These are phyloP conservation scores for Fagus crenata DNA, from an alignment of 306 rosid species.

Conservation along the genomic window DNA sequence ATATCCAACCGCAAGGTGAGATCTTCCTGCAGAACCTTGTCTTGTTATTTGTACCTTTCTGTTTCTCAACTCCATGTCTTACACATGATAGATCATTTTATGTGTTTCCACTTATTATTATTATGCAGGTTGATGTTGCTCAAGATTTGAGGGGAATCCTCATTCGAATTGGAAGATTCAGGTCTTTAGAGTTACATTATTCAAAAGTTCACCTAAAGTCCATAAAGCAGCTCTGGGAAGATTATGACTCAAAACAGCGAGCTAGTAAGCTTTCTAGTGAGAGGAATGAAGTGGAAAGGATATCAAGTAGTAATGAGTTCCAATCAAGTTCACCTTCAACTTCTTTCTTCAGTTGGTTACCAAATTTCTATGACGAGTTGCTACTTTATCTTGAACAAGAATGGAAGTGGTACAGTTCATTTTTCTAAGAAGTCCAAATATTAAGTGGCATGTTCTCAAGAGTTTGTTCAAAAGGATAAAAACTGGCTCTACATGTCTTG, in stretches of 20 bases:
- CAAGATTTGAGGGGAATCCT: constrained; percentile 92
- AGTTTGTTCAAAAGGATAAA: constrained; percentile 10
- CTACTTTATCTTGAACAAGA: constrained; percentile 98
- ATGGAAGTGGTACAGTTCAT: constrained; percentile 82
- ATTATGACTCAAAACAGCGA: constrained; percentile 66
- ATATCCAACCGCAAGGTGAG: constrained; percentile 78
- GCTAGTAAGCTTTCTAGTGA: constrained; percentile 56
- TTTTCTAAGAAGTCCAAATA: constrained; percentile 24
- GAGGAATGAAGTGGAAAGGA: constrained; percentile 61
- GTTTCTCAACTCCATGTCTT: constrained; percentile 15
- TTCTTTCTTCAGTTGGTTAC: constrained; percentile 82
- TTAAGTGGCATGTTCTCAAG: constrained; percentile 7
- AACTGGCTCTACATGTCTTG: background rate
- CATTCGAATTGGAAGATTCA: constrained; percentile 95
- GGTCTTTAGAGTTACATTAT: constrained; percentile 86
- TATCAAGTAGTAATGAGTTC: constrained; percentile 45
- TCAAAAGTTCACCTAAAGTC: constrained; percentile 93
- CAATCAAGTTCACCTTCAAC: constrained; percentile 51
- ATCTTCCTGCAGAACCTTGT: constrained; percentile 10
- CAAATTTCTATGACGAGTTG: constrained; percentile 88
- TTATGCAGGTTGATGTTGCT: constrained; percentile 70
- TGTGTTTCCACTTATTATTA: background rate
- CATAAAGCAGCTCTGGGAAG: constrained; percentile 87
- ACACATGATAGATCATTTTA: constrained; percentile 6
- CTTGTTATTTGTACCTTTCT: background rate